A percentile compares a stretch with the other conserved stretches of the same genome.
Conservation (phyloP, 176 grass and related monocot genomes). For the Musa itinerans region DNA sequence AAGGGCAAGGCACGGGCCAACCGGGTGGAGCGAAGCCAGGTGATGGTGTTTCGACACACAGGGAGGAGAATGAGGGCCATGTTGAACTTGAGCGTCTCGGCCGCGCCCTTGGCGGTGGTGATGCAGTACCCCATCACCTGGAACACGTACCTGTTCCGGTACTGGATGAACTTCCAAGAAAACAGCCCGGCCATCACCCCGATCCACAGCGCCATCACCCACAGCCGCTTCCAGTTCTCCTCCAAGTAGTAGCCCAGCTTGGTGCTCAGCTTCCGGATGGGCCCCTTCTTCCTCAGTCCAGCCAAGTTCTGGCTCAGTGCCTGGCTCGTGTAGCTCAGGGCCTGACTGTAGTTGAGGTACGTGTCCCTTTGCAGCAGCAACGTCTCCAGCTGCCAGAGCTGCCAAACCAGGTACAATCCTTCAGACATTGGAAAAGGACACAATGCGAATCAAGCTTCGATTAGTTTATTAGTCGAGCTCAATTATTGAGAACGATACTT, state of each 20-base stretch:
- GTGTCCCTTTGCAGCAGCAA: constrained; percentile 91
- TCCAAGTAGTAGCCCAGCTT: constrained; percentile 72
- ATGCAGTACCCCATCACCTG: constrained; percentile 90
- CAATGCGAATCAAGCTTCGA: neutral
- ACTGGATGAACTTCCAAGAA: constrained; percentile 91
- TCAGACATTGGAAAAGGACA: neutral
- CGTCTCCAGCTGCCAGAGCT: constrained; percentile 98
- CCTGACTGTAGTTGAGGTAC: constrained; percentile 86
- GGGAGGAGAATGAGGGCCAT: constrained; percentile 94
- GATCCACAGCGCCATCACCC: constrained; percentile 83
- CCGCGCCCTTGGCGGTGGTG: constrained; percentile 82
- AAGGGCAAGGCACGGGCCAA: constrained; percentile 67
- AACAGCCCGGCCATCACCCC: constrained; percentile 72
- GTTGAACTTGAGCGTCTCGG: constrained; percentile 95
- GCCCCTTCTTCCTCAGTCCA: constrained; percentile 46
- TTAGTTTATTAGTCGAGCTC: neutral
- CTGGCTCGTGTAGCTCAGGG: constrained; percentile 89
- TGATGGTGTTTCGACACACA: constrained; percentile 93
- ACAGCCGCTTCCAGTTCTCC: constrained; percentile 93
- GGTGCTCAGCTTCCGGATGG: constrained; percentile 67
- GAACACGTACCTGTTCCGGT: constrained; percentile 62
- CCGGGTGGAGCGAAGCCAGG: constrained; percentile 82
- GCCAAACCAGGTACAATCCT: constrained; percentile 18
- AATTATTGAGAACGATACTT: too few relatives aligned
- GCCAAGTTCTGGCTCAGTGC: constrained; percentile 85